A percentile compares a stretch with the other conserved stretches of the same genome.
phyloP scores from a whole-genome alignment of 805 yeast genomes.

The Candida oleophila region DNA sequence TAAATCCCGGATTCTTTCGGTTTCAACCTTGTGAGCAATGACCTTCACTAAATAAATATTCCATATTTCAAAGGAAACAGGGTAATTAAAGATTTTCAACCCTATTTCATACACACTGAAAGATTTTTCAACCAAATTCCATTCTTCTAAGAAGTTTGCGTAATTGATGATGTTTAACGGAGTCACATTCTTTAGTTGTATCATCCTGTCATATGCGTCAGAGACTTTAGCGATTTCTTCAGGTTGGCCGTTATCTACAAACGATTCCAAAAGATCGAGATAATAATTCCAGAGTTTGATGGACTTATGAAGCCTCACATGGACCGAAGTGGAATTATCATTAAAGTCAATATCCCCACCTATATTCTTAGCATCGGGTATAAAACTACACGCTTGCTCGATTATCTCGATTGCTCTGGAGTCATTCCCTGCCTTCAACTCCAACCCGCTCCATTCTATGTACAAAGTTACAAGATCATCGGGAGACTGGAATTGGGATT shows the following conservation, averaged over 20 bases:
- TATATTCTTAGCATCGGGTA: conserved; percentile 8
- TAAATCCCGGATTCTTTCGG: conserved; percentile 55
- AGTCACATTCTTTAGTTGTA: conserved; percentile 60
- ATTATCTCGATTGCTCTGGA: conserved; percentile 37
- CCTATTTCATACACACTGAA: conserved; percentile 70
- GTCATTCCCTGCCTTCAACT: conserved; percentile 49
- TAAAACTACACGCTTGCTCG: conserved; percentile 25
- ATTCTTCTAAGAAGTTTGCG: conserved; percentile 56
- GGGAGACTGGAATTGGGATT: conserved; percentile 63
- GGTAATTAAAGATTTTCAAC: conserved; percentile 56
- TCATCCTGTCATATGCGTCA: conserved; percentile 27
- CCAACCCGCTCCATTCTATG: conserved; percentile 74
- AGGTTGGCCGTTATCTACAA: conserved; percentile 20
- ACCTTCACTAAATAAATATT: conserved; percentile 59
- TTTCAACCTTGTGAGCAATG: conserved; percentile 19
- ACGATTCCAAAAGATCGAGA: conserved; percentile 65
- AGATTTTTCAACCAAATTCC: conserved; percentile 46
- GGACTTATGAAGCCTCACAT: conserved; percentile 58
- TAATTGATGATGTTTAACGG: conserved; percentile 65
- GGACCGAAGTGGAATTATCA: conserved; percentile 50
- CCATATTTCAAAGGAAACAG: conserved; percentile 66
- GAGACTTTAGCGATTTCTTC: conserved; percentile 16
- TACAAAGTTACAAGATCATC: conserved; percentile 70
- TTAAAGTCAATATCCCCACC: conserved; percentile 11
- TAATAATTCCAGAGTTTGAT: conserved; percentile 70